These are phyloP conservation scores for Rutstroemia sp. DNA, from an alignment of 2,329 filamentous ascomycete species.

Conservation along the genomic window DNA sequence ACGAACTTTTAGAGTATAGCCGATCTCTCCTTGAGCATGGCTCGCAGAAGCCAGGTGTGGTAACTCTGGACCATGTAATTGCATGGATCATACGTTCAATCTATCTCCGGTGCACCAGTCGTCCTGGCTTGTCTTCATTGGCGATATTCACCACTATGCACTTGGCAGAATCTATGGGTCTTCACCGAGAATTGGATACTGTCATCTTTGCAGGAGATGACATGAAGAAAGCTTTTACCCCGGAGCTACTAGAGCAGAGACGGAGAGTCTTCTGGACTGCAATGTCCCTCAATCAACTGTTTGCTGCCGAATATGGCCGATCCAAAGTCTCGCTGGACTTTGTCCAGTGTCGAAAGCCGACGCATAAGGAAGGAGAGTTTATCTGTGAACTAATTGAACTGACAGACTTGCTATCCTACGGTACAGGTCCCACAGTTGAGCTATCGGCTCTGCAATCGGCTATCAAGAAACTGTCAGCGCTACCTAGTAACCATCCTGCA, in stretches of 20 bases:
- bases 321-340: constrained; percentile 16
- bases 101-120: constrained; percentile 24
- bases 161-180: constrained; percentile 24
- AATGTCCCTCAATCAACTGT: constrained; percentile 15
- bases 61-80: constrained; percentile 17
- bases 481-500: constrained; percentile 2
- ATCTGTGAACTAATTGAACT: constrained; percentile 15
- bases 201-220: constrained; percentile 7
- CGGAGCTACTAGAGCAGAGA: constrained; percentile 13
- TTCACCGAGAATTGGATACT: constrained; percentile 23
- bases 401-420: constrained; percentile 6
- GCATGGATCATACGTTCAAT: constrained; percentile 23
- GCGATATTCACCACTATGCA: constrained; percentile 23
- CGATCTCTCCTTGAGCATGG: constrained; percentile 20
- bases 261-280: constrained; percentile 20
- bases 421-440: neutral
- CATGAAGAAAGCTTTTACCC: constrained; percentile 4
- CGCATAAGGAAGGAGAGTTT: constrained; percentile 10
- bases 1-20: constrained; percentile 21
- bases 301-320: constrained; percentile 19
- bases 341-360: constrained; percentile 11
- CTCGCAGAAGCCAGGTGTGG: constrained; percentile 8
- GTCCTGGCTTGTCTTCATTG: constrained; percentile 24
- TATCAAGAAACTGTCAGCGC: constrained; percentile 2
- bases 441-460: neutral